phyloP scores from a whole-genome alignment of 179 eudicot genomes.

The Nepenthes alata region DNA sequence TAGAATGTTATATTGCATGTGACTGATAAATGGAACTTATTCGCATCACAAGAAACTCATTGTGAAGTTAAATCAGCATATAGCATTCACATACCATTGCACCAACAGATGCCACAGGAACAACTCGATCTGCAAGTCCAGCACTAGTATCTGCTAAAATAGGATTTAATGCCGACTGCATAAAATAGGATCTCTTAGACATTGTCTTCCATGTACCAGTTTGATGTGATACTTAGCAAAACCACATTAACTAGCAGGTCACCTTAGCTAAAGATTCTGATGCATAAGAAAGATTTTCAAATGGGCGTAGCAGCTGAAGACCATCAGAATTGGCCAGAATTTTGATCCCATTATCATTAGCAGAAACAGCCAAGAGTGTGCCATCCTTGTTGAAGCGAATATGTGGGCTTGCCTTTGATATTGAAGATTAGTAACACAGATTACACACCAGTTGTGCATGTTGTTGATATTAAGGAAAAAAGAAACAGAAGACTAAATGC shows the following conservation, averaged over 20 bases:
- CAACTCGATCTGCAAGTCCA: conserved; percentile 52
- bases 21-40: too few species aligned
- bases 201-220: neutral
- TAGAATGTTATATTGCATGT: too few species aligned
- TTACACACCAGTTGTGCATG: too few species aligned
- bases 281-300: conserved; percentile 33
- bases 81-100: conserved; percentile 36
- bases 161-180: conserved; percentile 58
- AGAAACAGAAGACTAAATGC: too few species aligned
- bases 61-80: too few species aligned
- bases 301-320: conserved; percentile 42
- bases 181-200: neutral
- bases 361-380: conserved; percentile 67
- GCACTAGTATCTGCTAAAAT: conserved; percentile 49
- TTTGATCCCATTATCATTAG: conserved; percentile 83
- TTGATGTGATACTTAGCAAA: neutral
- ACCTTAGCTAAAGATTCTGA: conserved; percentile 59
- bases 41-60: too few species aligned
- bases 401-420: conserved; percentile 66
- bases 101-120: conserved; percentile 40
- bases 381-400: conserved; percentile 94
- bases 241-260: neutral
- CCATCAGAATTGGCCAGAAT: conserved; percentile 80
- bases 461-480: too few species aligned
- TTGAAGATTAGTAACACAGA: neutral